These are phyloP conservation scores for Globisporangium barbulae DNA, from an alignment of 352 stramenopile species.

Conservation along the genomic window DNA sequence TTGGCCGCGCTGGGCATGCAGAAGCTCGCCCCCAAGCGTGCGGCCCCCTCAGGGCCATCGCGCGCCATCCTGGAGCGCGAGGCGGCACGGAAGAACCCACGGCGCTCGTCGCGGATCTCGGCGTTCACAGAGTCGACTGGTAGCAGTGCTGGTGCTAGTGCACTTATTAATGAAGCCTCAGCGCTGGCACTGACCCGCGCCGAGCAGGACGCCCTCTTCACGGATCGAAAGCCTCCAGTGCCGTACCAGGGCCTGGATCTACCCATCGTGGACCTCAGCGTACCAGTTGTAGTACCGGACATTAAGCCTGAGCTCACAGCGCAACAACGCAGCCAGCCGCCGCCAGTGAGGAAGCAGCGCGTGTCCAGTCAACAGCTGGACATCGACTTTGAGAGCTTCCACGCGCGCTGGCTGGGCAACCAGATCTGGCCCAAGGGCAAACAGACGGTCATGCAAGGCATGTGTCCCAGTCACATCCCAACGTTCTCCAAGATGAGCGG, in stretches of 20 bases:
- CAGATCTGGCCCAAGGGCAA: constrained; percentile 55
- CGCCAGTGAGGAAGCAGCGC: not conserved
- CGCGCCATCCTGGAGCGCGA: not conserved
- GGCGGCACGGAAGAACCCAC: constrained; percentile 9
- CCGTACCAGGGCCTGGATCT: constrained; percentile 13
- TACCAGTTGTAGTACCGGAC: not conserved
- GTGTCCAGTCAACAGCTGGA: constrained; percentile 26
- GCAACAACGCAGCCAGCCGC: not conserved
- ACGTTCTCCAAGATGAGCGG: constrained; percentile 48
- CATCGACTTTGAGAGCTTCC: constrained; percentile 40
- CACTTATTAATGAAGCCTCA: not conserved
- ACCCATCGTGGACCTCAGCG: constrained; percentile 10
- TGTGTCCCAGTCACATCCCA: constrained; percentile 28
- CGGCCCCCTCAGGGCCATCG: not conserved
- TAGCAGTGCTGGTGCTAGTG: too few species aligned
- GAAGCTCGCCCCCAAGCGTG: constrained; percentile 6
- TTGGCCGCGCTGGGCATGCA: constrained; percentile 38
- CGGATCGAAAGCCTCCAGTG: not conserved
- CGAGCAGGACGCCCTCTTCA: not conserved
- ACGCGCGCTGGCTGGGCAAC: constrained; percentile 43
- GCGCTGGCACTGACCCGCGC: not conserved
- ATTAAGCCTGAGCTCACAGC: not conserved
- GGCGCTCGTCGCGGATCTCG: constrained; percentile 25
- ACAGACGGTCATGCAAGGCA: constrained; percentile 38
- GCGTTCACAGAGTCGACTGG: not conserved